phyloP scores from a whole-genome alignment of 345 rosid species.

The Zanthoxylum bungeanum region DNA sequence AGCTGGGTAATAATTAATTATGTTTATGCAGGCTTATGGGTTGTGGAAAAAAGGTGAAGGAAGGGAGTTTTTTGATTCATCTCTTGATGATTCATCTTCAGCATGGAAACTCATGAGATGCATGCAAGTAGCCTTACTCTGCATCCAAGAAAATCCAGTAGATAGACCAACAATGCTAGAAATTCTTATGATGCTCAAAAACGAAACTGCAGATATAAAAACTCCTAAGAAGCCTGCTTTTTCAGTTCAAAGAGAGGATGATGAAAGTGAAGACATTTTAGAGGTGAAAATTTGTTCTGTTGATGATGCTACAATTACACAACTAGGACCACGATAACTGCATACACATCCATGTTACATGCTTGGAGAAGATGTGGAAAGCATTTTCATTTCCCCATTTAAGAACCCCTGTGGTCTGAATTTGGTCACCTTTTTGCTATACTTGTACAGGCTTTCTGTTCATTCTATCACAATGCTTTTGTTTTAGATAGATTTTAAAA shows the following conservation, averaged over 20 bases:
- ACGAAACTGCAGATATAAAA: background rate
- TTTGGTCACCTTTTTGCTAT: background rate
- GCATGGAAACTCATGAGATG: constrained; percentile 13
- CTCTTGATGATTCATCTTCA: constrained; percentile 14
- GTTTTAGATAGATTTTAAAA: too few relatives aligned
- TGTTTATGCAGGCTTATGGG: constrained; percentile 18
- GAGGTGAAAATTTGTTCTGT: background rate
- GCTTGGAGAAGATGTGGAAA: background rate
- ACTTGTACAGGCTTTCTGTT: too few relatives aligned
- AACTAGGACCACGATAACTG: background rate
- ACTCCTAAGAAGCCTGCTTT: constrained; percentile 11
- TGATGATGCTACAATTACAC: background rate
- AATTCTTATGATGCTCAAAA: constrained; percentile 2
- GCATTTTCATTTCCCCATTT: background rate
- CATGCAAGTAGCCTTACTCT: background rate
- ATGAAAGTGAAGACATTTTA: background rate
- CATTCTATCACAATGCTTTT: too few relatives aligned
- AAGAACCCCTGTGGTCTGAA: background rate
- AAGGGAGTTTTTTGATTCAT: constrained; percentile 13
- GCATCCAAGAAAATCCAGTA: constrained; percentile 15
- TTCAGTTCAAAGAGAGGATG: background rate
- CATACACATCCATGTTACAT: background rate
- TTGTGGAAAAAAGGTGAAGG: constrained; percentile 18
- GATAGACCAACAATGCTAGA: constrained; percentile 20
- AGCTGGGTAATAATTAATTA: too few relatives aligned